Conservation (phyloP, 768 basidiomycete genomes). For the Lanmaoa rubissima region DNA sequence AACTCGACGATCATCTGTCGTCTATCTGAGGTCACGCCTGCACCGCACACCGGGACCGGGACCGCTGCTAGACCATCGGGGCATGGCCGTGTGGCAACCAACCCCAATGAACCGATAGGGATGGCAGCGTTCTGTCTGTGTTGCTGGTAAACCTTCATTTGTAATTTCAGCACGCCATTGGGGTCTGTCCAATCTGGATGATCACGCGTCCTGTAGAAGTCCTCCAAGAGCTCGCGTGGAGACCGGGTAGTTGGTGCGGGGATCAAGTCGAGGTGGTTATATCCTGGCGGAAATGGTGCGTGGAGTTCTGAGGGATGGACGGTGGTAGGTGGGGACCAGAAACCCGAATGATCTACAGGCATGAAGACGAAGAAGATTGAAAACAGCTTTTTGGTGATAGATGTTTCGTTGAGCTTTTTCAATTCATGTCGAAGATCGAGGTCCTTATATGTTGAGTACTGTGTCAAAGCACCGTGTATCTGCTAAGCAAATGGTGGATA, state of each 20-base stretch:
- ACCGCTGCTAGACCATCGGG: background rate
- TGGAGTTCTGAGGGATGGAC: conserved; percentile 3
- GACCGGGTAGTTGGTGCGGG: background rate
- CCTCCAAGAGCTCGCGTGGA: conserved; percentile 8
- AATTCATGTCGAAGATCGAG: background rate
- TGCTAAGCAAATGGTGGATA: conserved; percentile 1
- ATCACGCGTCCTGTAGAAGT: background rate
- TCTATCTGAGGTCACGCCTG: background rate
- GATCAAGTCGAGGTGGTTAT: background rate
- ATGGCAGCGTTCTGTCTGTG: background rate
- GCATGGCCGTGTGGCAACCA: background rate
- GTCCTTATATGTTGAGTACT: conserved; percentile 1
- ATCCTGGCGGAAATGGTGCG: background rate
- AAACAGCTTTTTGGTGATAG: background rate
- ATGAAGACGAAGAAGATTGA: background rate
- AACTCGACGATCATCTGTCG: conserved; percentile 2
- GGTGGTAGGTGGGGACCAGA: conserved; percentile 7
- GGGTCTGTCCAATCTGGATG: background rate
- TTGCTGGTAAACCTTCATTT: background rate
- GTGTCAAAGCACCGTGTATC: background rate
- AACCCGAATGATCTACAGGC: background rate
- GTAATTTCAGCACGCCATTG: background rate
- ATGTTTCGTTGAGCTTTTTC: background rate
- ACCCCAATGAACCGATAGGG: background rate
- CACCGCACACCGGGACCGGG: background rate